phyloP scores from a whole-genome alignment of 306 rosid genomes.

The Citrullus mucosospermus region DNA sequence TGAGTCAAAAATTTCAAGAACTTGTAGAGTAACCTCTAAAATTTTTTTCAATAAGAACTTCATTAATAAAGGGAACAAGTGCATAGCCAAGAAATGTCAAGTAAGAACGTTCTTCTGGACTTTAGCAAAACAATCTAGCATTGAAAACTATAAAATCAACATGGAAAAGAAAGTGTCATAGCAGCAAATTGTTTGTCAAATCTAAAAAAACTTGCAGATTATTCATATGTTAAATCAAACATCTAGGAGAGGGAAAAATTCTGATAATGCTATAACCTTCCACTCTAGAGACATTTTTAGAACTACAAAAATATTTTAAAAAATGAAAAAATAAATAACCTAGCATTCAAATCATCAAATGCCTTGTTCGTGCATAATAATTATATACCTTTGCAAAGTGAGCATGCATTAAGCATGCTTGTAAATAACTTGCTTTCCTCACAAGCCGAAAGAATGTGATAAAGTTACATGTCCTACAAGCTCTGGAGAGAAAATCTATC shows the following conservation, averaged over 20 bases:
- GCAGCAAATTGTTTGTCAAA: background rate
- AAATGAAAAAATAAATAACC: background rate
- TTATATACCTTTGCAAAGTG: conserved; percentile 85
- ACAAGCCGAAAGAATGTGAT: conserved; percentile 84
- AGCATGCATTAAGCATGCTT: conserved; percentile 98
- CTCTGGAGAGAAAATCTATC: conserved; percentile 44
- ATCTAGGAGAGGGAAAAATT: background rate
- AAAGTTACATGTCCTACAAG: conserved; percentile 81
- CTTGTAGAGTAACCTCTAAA: background rate
- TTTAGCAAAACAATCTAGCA: background rate
- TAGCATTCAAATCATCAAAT: background rate
- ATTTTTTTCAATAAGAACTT: background rate
- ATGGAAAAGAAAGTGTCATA: background rate
- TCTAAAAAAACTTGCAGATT: background rate
- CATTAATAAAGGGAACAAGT: background rate
- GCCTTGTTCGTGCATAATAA: conserved; percentile 3
- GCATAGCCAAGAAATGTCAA: background rate
- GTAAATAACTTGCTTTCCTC: conserved; percentile 88
- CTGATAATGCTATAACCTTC: background rate
- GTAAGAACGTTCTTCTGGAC: background rate
- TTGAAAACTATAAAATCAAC: background rate
- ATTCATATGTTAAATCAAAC: background rate
- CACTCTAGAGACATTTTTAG: background rate
- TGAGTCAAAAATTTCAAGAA: background rate
- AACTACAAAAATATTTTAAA: background rate